A percentile compares a stretch with the other conserved stretches of the same genome.
These are phyloP conservation scores for Xylariaceae sp. DNA, from an alignment of 2,329 filamentous ascomycete species.

Conservation along the genomic window DNA sequence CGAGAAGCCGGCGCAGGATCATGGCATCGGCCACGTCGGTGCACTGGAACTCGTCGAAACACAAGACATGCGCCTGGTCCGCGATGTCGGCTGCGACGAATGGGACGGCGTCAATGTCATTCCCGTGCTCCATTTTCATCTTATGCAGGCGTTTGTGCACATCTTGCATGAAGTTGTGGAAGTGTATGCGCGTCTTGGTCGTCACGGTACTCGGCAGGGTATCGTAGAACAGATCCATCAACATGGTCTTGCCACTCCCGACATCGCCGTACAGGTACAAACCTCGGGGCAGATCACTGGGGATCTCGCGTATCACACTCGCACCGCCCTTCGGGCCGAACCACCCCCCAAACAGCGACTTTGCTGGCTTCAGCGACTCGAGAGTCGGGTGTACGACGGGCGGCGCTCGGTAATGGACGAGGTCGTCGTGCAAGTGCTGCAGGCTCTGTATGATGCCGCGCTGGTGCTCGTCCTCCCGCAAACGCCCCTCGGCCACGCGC, in stretches of 20 bases:
- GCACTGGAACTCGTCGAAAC: slow-evolving; percentile 98
- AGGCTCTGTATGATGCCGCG: slow-evolving; percentile 83
- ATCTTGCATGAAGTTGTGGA: slow-evolving; percentile 99
- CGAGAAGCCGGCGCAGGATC: slow-evolving; percentile 83
- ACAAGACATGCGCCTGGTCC: slow-evolving; percentile 74
- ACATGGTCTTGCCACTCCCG: slow-evolving; percentile 96
- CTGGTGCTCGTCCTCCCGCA: slow-evolving; percentile 88
- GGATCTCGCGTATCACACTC: slow-evolving; percentile 45
- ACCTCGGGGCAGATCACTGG: slow-evolving; percentile 72
- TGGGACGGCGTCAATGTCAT: slow-evolving; percentile 81
- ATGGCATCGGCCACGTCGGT: slow-evolving; percentile 98
- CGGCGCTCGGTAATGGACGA: slow-evolving; percentile 65
- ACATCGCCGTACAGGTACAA: slow-evolving; percentile 96
- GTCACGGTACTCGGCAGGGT: slow-evolving; percentile 74
- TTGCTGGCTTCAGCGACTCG: slow-evolving; percentile 56
- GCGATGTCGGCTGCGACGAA: slow-evolving; percentile 95
- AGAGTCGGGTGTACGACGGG: slow-evolving; percentile 69
- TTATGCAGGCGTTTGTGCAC: slow-evolving; percentile 85
- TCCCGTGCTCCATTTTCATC: slow-evolving; percentile 83
- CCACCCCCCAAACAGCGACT: slow-evolving; percentile 50
- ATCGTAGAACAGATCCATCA: slow-evolving; percentile 98
- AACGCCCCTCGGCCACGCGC: slow-evolving; percentile 62
- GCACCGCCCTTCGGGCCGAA: slow-evolving; percentile 44
- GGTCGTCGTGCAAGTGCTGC: slow-evolving; percentile 80
- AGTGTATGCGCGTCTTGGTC: slow-evolving; percentile 88